Conservation (phyloP, 73 alveolate species). For the Paramecium tetraurelia region DNA sequence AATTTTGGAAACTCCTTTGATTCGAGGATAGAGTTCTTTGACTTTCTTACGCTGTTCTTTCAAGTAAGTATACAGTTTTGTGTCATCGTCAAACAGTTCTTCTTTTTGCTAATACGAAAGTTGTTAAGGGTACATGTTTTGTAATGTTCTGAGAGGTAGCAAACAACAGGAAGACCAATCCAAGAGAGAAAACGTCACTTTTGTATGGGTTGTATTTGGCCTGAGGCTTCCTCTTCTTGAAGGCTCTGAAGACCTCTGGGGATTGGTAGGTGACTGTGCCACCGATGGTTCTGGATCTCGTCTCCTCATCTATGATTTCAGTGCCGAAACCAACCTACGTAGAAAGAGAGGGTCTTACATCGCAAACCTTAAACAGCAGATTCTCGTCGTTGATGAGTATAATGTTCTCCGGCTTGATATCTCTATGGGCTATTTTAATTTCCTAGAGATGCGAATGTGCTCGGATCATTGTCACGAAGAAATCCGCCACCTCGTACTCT, state of each 20-base stretch:
- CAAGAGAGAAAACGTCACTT: conserved; percentile 30
- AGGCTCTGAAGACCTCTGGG: neutral
- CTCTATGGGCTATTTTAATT: conserved; percentile 38
- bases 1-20: conserved; percentile 16
- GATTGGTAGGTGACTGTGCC: conserved; percentile 1
- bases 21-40: neutral
- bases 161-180: neutral
- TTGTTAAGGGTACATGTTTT: neutral
- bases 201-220: conserved; percentile 36
- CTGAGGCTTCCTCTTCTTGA: neutral
- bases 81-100: neutral
- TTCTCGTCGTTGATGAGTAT: neutral
- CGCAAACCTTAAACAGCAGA: conserved; percentile 12
- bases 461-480: neutral
- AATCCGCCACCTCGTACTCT: conserved; percentile 16
- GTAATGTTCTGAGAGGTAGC: neutral
- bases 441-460: conserved; percentile 13
- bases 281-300: neutral
- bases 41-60: neutral
- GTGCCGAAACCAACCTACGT: conserved; percentile 33
- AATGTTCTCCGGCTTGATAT: conserved; percentile 38
- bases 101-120: neutral
- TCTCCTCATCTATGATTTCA: neutral
- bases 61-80: neutral
- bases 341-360: neutral